These are phyloP conservation scores for Penicillium pancosmium DNA, from an alignment of 495 filamentous ascomycete species.

Conservation along the genomic window DNA sequence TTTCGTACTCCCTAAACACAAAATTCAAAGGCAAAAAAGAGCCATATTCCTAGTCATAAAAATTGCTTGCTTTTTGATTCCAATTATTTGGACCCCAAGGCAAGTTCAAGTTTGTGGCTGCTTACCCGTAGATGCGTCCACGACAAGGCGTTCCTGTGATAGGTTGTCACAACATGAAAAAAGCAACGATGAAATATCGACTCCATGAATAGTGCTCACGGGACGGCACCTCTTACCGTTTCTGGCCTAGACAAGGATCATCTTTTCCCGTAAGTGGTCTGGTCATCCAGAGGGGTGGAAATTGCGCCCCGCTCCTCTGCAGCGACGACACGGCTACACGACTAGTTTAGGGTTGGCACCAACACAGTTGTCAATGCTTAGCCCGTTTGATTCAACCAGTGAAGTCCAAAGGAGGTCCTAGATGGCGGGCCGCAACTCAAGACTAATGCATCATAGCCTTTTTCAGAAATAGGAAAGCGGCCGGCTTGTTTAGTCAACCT, in stretches of 20 bases:
- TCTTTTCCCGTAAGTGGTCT: neutral
- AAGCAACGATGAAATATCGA: neutral
- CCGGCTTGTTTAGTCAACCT: neutral
- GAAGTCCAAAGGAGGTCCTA: neutral
- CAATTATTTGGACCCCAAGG: no score
- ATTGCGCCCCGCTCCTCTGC: constrained; percentile 1
- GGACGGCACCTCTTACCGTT: neutral
- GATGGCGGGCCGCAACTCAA: neutral
- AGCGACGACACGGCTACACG: neutral
- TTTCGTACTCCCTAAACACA: neutral
- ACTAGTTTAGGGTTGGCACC: neutral
- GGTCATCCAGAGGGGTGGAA: neutral
- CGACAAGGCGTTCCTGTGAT: neutral
- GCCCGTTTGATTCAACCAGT: neutral
- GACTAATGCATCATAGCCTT: neutral
- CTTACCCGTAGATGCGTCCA: neutral
- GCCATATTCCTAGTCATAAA: no score
- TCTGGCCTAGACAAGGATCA: neutral
- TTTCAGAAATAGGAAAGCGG: neutral
- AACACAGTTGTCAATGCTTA: neutral
- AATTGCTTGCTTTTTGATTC: no score
- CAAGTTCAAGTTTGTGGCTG: neutral
- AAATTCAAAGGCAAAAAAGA: neutral
- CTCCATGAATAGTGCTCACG: neutral
- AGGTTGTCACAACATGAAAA: neutral